phyloP scores from a whole-genome alignment of 371 early-diverging fungal species.

The Smittium culicis region DNA sequence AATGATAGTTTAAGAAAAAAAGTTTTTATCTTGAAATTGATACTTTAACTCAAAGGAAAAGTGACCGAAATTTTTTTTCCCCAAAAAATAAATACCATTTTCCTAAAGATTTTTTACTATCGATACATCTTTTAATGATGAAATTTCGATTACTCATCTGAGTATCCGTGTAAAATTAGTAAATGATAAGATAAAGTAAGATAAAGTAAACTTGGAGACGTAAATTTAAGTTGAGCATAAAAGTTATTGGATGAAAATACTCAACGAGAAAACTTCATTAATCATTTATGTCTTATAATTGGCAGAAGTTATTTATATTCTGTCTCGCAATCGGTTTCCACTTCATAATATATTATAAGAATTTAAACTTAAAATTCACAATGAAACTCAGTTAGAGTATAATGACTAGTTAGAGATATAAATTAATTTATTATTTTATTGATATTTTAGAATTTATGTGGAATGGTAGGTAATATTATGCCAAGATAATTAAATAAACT shows the following conservation, averaged over 20 bases:
- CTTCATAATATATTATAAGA: too few relatives aligned
- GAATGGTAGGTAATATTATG: too few relatives aligned
- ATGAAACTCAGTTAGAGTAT: too few relatives aligned
- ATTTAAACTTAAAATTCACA: too few relatives aligned
- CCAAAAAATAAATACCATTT: neutral
- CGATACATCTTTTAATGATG: neutral
- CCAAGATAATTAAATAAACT: too few relatives aligned
- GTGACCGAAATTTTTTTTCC: neutral
- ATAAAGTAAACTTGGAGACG: neutral
- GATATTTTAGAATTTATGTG: too few relatives aligned
- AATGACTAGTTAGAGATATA: too few relatives aligned
- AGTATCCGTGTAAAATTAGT: neutral
- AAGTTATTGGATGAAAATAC: neutral
- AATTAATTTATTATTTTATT: too few relatives aligned
- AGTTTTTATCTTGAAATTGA: neutral
- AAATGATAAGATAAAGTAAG: neutral
- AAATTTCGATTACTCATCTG: neutral
- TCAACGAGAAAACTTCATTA: neutral
- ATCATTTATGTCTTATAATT: neutral
- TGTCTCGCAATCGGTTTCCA: neutral
- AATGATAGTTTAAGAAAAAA: neutral
- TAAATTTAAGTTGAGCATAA: neutral
- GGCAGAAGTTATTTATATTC: neutral
- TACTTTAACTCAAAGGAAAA: neutral
- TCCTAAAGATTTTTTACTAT: neutral